These are phyloP conservation scores for Jacaranda mimosifolia DNA, from an alignment of 257 asterid species.

Conservation along the genomic window DNA sequence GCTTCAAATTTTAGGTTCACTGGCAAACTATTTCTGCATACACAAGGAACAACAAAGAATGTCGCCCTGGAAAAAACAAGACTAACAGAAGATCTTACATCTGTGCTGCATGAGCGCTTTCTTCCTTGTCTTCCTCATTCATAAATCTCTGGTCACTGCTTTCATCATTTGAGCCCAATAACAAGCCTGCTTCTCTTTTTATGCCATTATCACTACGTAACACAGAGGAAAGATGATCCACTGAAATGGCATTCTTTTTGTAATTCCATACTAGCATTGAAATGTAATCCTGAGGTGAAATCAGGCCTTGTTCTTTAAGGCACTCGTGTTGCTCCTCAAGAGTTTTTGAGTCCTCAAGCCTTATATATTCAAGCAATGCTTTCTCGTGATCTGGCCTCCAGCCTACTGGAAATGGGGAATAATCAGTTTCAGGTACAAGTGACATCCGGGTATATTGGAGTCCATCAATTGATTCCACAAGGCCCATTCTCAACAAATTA, in stretches of 20 bases:
- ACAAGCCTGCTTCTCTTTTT: conserved; percentile 47
- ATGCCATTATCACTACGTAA: conserved; percentile 41
- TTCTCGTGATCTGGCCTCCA: conserved; percentile 98
- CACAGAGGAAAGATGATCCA: conserved; percentile 55
- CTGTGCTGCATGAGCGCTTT: conserved; percentile 52
- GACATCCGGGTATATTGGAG: conserved; percentile 94
- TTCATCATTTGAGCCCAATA: conserved; percentile 54
- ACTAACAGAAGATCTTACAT: conserved; percentile 46
- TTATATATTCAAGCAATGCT: conserved; percentile 84
- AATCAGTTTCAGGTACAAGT: conserved; percentile 95
- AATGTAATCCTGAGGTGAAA: conserved; percentile 93
- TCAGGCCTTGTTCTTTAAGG: conserved; percentile 81
- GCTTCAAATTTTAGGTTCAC: neutral
- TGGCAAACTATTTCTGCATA: conserved; percentile 35
- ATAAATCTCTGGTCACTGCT: conserved; percentile 34
- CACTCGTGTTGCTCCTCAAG: conserved; percentile 76
- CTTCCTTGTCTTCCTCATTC: conserved; percentile 62
- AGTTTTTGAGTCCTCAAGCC: conserved; percentile 69
- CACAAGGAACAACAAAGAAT: conserved; percentile 34
- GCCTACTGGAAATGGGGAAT: conserved; percentile 79
- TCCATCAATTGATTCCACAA: conserved; percentile 93
- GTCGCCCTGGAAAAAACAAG: conserved; percentile 23
- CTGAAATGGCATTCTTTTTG: conserved; percentile 71
- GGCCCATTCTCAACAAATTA: conserved; percentile 92
- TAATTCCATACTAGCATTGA: conserved; percentile 98